Conservation (phyloP, 495 filamentous ascomycete species). For the Penicillium bialowiezense region DNA sequence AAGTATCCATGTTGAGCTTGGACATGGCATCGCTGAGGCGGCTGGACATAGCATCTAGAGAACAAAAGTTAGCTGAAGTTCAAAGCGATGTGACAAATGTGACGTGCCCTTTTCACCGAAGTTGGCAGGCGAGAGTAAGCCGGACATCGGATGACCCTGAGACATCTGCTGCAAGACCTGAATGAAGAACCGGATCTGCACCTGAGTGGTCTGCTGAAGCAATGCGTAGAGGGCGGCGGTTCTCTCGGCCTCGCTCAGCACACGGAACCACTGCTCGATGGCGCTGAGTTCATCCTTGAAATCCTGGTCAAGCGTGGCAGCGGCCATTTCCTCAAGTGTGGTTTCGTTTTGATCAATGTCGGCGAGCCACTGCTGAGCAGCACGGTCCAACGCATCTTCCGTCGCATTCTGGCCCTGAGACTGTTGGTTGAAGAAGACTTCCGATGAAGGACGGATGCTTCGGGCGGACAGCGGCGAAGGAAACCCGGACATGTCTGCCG, state of each 20-base stretch:
- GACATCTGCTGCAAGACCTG: conserved; percentile 98
- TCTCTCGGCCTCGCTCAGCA: conserved; percentile 92
- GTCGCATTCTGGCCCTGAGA: conserved; percentile 60
- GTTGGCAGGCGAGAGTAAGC: conserved; percentile 89
- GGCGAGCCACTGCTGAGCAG: conserved; percentile 96
- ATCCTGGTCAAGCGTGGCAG: conserved; percentile 94
- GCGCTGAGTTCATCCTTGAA: conserved; percentile 99
- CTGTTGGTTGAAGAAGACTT: conserved; percentile 81
- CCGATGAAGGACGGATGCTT: conserved; percentile 86
- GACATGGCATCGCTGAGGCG: conserved; percentile 96
- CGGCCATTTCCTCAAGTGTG: conserved; percentile 97
- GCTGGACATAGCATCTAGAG: conserved; percentile 91
- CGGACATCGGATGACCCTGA: conserved; percentile 95
- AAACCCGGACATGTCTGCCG: conserved; percentile 93
- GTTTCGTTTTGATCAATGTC: conserved; percentile 98
- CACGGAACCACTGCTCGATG: conserved; percentile 99
- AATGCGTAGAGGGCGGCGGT: conserved; percentile 94
- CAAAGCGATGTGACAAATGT: not conserved
- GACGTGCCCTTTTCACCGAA: conserved; percentile 86
- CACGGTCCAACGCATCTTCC: conserved; percentile 88
- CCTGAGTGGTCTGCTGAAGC: conserved; percentile 96
- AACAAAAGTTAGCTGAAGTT: conserved; percentile 8
- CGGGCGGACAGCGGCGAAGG: conserved; percentile 73
- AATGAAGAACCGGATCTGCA: conserved; percentile 99
- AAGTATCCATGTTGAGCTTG: conserved; percentile 81